These are phyloP conservation scores for Mycoemilia scoparia DNA, from an alignment of 192 early-diverging fungal species.

Conservation along the genomic window DNA sequence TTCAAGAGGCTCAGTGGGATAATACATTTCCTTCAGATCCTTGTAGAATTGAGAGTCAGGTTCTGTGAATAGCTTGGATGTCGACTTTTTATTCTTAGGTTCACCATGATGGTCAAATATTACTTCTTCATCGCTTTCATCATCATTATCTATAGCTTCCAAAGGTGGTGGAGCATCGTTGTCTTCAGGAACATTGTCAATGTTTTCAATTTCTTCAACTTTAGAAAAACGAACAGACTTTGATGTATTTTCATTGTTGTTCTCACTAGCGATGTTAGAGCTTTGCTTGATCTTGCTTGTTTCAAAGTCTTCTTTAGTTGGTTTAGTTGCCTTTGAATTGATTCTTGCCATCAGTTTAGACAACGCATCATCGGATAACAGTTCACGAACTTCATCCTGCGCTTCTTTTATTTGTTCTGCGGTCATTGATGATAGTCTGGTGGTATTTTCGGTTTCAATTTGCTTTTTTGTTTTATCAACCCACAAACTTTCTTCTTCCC, in stretches of 20 bases:
- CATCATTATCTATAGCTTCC: slow-evolving; percentile 22
- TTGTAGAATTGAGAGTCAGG: slow-evolving; percentile 17
- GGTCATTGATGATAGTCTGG: slow-evolving; percentile 43
- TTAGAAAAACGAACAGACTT: slow-evolving; percentile 9
- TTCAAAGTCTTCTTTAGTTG: background rate
- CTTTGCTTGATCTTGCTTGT: background rate
- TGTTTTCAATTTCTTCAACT: background rate
- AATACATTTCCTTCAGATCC: slow-evolving; percentile 17
- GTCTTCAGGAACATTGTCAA: slow-evolving; percentile 5
- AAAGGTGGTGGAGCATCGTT: slow-evolving; percentile 7
- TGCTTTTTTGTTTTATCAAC: slow-evolving; percentile 20
- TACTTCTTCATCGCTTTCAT: background rate
- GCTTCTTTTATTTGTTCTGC: slow-evolving; percentile 49
- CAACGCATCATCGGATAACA: slow-evolving; percentile 43
- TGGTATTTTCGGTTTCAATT: slow-evolving; percentile 34
- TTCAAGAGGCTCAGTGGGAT: slow-evolving; percentile 16
- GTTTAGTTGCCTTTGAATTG: background rate
- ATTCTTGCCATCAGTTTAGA: slow-evolving; percentile 34
- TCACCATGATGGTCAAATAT: background rate
- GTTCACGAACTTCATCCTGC: slow-evolving; percentile 39
- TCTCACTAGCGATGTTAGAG: slow-evolving; percentile 8
- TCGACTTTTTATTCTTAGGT: slow-evolving; percentile 9
- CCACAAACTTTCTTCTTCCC: slow-evolving; percentile 3
- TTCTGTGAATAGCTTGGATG: slow-evolving; percentile 11
- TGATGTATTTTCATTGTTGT: slow-evolving; percentile 4